Evolutionary conservation across 805 yeast species (phyloP), one percentile per base, ranked within the genome.

Genomic region (Candida vartiovaarae): DNA sequence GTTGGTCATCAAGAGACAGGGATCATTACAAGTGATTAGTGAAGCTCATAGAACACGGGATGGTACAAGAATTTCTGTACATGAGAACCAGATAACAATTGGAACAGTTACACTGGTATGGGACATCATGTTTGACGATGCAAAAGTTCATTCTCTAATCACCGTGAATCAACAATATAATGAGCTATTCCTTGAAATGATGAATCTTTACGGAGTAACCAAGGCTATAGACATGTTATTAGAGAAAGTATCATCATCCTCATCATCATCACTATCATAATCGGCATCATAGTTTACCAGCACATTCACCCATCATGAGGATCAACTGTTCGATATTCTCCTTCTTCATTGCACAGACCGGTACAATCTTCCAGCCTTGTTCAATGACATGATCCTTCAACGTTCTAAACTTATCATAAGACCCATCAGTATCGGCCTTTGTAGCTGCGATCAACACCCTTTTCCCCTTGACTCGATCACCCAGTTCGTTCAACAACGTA

Each of bases 401-500:
- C 6, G 43, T 46, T 3, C 37, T 36, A 52, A 67, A 91, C 38
- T 71, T 76, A 4, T 65, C 69, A 34, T 72, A 68, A 3, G 83
- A 64, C 2, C 65, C 74, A 36, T 74, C 75, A 23, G 86, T 55
- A 60, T 93, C 99, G 1, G 96, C 98, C 63, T 93, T 93, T n/a
- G 96, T 90, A 11, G 91, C 96, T 8, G 90, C 85, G 15, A 93
- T 77, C 44, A 93, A 66, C 1, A 84, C 73, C 35, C 70, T 74
- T 56, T 89, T 89, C 32, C 64, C 65, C n/a, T 62, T 53, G 60
- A 85, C 63, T 41, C 91, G 71, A 37, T 73, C 66, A 0, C 95
- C 95, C 50, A 93, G 72, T 57, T 93, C 99, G 1, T 66, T 66
- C 1, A 86, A 61, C 43, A 91, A 66, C 0, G 77, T 61, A 11